phyloP scores from a whole-genome alignment of 495 filamentous ascomycete species.

The Filosporella fistucella region DNA sequence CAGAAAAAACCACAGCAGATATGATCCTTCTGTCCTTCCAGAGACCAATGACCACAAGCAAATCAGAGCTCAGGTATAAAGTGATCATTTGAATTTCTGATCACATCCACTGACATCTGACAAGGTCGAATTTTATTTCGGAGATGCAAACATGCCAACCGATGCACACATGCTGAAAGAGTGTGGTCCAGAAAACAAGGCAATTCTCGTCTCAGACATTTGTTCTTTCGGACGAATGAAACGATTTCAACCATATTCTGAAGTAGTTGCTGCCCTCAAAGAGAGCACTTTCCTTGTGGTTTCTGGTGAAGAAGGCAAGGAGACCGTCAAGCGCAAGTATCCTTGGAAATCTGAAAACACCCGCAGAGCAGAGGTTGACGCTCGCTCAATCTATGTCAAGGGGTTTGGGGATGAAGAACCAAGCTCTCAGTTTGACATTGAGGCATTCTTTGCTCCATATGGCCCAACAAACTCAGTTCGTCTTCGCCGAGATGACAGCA shows the following conservation, averaged over 20 bases:
- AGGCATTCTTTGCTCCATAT: constrained; percentile 80
- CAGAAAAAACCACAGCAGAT: constrained; percentile 43
- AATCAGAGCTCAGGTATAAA: constrained; percentile 72
- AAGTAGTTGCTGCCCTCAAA: constrained; percentile 77
- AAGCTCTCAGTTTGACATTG: constrained; percentile 85
- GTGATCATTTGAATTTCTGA: constrained; percentile 4
- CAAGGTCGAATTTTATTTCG: constrained; percentile 97
- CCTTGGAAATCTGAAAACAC: constrained; percentile 44
- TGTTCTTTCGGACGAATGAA: constrained; percentile 90
- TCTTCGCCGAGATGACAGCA: constrained; percentile 68
- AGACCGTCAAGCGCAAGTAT: constrained; percentile 69
- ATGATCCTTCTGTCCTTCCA: constrained; percentile 55
- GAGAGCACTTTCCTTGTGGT: constrained; percentile 65
- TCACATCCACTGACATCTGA: constrained; percentile 13
- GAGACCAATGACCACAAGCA: constrained; percentile 67
- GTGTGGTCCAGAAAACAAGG: constrained; percentile 72
- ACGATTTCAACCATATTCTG: constrained; percentile 77
- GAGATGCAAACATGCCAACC: constrained; percentile 80
- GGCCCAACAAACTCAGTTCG: constrained; percentile 80
- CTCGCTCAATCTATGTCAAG: constrained; percentile 54
- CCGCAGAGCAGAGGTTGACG: constrained; percentile 24
- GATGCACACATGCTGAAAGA: constrained; percentile 81
- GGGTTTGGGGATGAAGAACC: constrained; percentile 79
- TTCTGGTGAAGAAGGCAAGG: constrained; percentile 54
- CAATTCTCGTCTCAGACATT: constrained; percentile 70